Percentiles rank a stretch among this genome's conserved stretches.
Evolutionary conservation across 208 protist genomes (phyloP).

Genomic region (Trypanosoma vivax): DNA sequence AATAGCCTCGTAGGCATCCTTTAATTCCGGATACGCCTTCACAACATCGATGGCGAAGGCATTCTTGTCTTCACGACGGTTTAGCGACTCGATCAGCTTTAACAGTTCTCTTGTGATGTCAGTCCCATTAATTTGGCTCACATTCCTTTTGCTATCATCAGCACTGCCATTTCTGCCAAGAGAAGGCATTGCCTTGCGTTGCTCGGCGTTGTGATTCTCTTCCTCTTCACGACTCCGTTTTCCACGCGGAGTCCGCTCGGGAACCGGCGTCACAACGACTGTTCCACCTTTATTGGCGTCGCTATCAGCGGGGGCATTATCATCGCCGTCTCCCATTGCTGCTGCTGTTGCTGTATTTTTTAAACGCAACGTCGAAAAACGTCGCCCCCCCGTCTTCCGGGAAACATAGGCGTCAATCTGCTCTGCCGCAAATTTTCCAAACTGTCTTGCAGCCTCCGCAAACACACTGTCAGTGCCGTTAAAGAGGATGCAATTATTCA

Average conservation of each 20-base stretch:
- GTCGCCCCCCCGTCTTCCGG: slow-evolving; percentile 52
- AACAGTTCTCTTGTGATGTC: slow-evolving; percentile 26
- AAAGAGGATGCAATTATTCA: slow-evolving; percentile 75
- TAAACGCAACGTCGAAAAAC: slow-evolving; percentile 53
- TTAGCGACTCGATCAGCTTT: slow-evolving; percentile 48
- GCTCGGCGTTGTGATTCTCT: not conserved
- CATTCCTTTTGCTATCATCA: not conserved
- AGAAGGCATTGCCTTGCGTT: not conserved
- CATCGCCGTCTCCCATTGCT: slow-evolving; percentile 3
- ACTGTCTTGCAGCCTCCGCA: slow-evolving; percentile 40
- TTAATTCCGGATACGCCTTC: slow-evolving; percentile 63
- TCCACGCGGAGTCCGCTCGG: not conserved
- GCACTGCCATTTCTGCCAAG: not conserved
- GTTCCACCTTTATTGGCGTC: too few relatives aligned
- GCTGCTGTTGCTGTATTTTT: slow-evolving; percentile 6
- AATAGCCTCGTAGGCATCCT: slow-evolving; percentile 46
- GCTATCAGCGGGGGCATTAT: too few relatives aligned
- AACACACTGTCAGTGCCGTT: slow-evolving; percentile 56
- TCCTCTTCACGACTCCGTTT: slow-evolving; percentile 1
- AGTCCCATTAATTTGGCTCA: not conserved
- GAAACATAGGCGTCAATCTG: slow-evolving; percentile 54
- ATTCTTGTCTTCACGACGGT: slow-evolving; percentile 60
- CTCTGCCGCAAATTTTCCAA: slow-evolving; percentile 60
- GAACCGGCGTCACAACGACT: not conserved
- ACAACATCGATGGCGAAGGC: slow-evolving; percentile 79